Evolutionary conservation across 2,329 filamentous ascomycete species (phyloP), one percentile per base, ranked within the genome.

Genomic region (Cercospora zeae-maydis): DNA sequence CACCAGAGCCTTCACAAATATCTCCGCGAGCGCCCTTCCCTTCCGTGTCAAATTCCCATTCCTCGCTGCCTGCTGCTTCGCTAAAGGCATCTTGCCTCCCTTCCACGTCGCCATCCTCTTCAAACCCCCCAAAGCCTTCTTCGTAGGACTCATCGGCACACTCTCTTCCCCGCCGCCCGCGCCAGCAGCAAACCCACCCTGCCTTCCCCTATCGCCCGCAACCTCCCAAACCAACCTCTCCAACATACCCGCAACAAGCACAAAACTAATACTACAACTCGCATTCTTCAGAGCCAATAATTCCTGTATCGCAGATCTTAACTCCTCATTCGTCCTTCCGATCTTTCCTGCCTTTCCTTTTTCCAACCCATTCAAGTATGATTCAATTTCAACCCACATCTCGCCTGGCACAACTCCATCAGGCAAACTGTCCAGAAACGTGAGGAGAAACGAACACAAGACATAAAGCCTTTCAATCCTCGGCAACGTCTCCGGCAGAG

Each of bases 231-330:
- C 77, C 37, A 89, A 81, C 10, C 83, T 81, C 21, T 82, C 81
- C 10, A 97, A 81, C 77, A 92, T 93, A 8, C 90, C 87, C 0
- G 89, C 91, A 14, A 97, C 79, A 67, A 97, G 92, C 1, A 96
- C 90, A 72, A 97, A 96, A 0, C 90, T 89, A 60, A 96, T 93
- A 73, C 92, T 95, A 77, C 96, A 89, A 55, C 88, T 88, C 0
- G 92, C 90, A 0, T 86, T 83, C 1, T 84, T 80, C 0, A 88
- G 84, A 4, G 49, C 49, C 1, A 97, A 82, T 1, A 88, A 83
- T 68, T 97, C 93, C 4, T 96, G 84, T 1, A 95, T 78, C 74
- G 80, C 81, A 39, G 81, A 81, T 65, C 85, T 83, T 49, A 83
- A 79, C 51, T 88, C 85, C 61, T 88, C 86, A 45, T 75, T 73